Evolutionary conservation across 1,284 basidiomycete genomes (phyloP).

Genomic region (Tausonia pullulans): DNA sequence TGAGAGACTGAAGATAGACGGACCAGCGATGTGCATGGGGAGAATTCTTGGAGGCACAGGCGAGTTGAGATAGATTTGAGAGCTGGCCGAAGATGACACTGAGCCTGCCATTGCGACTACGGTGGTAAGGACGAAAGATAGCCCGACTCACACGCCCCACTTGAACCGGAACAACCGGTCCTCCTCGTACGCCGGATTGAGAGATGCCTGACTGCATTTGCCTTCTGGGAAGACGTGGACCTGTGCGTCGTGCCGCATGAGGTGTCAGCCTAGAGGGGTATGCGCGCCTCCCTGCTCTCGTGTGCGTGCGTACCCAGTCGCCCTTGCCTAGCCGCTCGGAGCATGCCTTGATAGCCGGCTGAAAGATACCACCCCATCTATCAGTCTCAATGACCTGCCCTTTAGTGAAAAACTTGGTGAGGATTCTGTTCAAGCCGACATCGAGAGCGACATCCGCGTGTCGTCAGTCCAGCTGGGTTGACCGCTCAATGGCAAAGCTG

Average conservation of each 20-base stretch:
- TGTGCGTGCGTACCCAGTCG: slow-evolving; percentile 53
- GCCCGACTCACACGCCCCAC: slow-evolving; percentile 72
- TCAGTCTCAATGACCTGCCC: slow-evolving; percentile 93
- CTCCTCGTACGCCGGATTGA: slow-evolving; percentile 37
- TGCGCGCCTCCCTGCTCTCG: too few relatives aligned
- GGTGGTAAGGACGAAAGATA: slow-evolving; percentile 19
- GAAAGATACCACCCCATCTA: slow-evolving; percentile 79
- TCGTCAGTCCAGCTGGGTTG: neutral
- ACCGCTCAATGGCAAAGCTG: neutral
- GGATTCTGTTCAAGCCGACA: slow-evolving; percentile 10
- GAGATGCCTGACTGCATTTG: slow-evolving; percentile 65
- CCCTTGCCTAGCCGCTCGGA: slow-evolving; percentile 68
- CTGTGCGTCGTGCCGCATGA: slow-evolving; percentile 35
- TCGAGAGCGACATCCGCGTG: too few relatives aligned
- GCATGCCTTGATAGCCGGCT: slow-evolving; percentile 71
- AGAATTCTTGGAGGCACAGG: slow-evolving; percentile 64
- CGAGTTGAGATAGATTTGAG: slow-evolving; percentile 72
- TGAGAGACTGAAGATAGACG: neutral
- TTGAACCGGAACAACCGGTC: slow-evolving; percentile 69
- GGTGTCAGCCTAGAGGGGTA: too few relatives aligned
- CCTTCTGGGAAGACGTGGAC: slow-evolving; percentile 92
- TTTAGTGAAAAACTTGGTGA: slow-evolving; percentile 70
- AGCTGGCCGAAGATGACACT: slow-evolving; percentile 39
- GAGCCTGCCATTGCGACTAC: slow-evolving; percentile 1
- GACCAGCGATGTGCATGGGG: slow-evolving; percentile 79